These are phyloP conservation scores for Auricularia cornea DNA, from an alignment of 768 basidiomycete species.

Conservation along the genomic window DNA sequence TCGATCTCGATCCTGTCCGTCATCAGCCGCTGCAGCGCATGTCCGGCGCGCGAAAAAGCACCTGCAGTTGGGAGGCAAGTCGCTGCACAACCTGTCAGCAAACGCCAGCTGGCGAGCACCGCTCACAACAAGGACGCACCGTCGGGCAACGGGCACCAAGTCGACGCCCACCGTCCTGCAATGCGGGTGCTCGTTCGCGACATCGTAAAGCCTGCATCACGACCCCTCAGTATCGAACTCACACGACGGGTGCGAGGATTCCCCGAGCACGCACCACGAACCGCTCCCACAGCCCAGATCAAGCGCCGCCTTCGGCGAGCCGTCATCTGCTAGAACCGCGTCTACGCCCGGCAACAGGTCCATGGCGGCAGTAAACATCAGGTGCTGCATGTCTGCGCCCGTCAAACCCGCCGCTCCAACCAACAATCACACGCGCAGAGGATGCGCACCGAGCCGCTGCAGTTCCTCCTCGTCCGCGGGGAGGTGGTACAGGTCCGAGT, in stretches of 20 bases:
- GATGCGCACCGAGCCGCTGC: constrained; percentile 51
- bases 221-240: not conserved
- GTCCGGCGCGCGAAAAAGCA: constrained; percentile 16
- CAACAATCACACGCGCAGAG: constrained; percentile 3
- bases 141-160: constrained; percentile 67
- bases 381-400: constrained; percentile 53
- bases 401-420: constrained; percentile 8
- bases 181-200: constrained; percentile 63
- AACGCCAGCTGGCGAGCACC: constrained; percentile 4
- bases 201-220: constrained; percentile 79
- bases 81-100: constrained; percentile 28
- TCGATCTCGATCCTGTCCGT: constrained; percentile 56
- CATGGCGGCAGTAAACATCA: constrained; percentile 53
- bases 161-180: constrained; percentile 66
- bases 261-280: constrained; percentile 44
- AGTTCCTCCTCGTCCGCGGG: constrained; percentile 76
- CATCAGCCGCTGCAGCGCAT: not conserved
- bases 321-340: constrained; percentile 50
- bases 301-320: constrained; percentile 50
- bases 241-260: not conserved
- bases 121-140: constrained; percentile 33
- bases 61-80: constrained; percentile 57
- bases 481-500: constrained; percentile 69
- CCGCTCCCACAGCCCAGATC: constrained; percentile 80
- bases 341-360: constrained; percentile 57